phyloP scores from a whole-genome alignment of 129 eudicot species.

The Glebionis coronaria region DNA sequence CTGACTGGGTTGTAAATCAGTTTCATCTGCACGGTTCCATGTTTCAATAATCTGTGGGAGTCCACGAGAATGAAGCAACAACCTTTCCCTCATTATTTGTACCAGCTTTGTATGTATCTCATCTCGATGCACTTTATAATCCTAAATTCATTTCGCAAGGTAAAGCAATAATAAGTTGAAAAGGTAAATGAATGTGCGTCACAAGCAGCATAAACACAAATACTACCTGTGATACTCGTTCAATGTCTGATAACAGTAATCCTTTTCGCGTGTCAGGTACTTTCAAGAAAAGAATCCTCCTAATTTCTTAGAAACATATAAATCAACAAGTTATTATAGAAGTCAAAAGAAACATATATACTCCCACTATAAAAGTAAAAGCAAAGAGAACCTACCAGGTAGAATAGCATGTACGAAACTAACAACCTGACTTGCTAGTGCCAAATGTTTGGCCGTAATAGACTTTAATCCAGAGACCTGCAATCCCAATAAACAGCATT shows the following conservation, averaged over 20 bases:
- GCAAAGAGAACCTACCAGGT: slow-evolving; percentile 71
- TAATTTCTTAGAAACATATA: slow-evolving; percentile 64
- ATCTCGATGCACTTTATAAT: slow-evolving; percentile 83
- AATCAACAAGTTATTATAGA: slow-evolving; percentile 23
- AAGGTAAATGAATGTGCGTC: neutral
- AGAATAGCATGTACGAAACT: slow-evolving; percentile 75
- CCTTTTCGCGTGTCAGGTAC: slow-evolving; percentile 76
- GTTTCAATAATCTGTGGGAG: slow-evolving; percentile 88
- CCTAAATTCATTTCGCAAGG: slow-evolving; percentile 46
- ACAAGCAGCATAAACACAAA: neutral
- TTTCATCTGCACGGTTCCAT: slow-evolving; percentile 74
- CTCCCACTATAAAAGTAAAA: no score
- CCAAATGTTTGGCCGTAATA: slow-evolving; percentile 92
- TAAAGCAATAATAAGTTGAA: neutral
- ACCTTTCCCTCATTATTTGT: slow-evolving; percentile 95
- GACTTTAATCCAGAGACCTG: slow-evolving; percentile 99
- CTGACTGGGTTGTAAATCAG: slow-evolving; percentile 81
- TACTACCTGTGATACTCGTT: slow-evolving; percentile 79
- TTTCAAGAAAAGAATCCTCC: slow-evolving; percentile 73
- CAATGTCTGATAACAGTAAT: slow-evolving; percentile 68
- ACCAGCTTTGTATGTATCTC: slow-evolving; percentile 94
- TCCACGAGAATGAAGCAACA: slow-evolving; percentile 78
- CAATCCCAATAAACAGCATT: slow-evolving; percentile 17
- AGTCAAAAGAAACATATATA: neutral
- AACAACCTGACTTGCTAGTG: slow-evolving; percentile 94